Base-by-base conservation (phyloP, 768 basidiomycete species). In the Hortiboletus flavorubellus region DNA sequence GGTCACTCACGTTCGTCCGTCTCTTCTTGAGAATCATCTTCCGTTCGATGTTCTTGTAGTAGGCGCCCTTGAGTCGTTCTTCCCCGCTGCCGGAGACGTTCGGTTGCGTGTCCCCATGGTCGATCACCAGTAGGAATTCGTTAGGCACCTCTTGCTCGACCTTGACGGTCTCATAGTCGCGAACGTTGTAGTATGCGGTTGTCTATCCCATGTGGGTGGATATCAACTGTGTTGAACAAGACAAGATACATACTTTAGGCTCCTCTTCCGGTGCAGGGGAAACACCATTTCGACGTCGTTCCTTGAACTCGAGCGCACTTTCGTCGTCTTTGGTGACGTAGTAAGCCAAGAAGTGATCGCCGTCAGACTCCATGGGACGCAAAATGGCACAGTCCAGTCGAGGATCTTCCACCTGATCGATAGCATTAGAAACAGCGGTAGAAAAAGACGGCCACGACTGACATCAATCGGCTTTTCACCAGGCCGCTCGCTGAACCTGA, bases 11-110 rank as follows among this genome's bases (percentile, higher is more conserved):
- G 67, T 89, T 89, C 16, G 81, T 81, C 8, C 91, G 83, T 69
- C 85, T 91, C 76, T 91, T 92, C 72, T 92, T 92, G 40, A 93
- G 75, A 23, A 82, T 77, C 85, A 92, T 92, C 73, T 92, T 93
- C 44, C 91, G 83, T 72, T 91, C 89, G 51, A 93, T 91, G 65
- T 86, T 86, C 72, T 91, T 93, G 73, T 92, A 93, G 65, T 89
- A 93, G 0, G 86, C 91, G n/a, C 87, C 91, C 64, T 82, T 84
- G 29, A 72, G 65, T 62, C 78, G 76, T 46, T 74, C 64, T 30
- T 72, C 72, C 30, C 74, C 68, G 23, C 70, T 65, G 11, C 75
- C 63, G n/a, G 73, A 69, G 37, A 75, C 72, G 31, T 67, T 67
- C 26, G 72, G 57, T 18, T 61, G 61, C 30, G 71, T 61, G 60